Conservation (phyloP, 1,284 basidiomycete species). For the Laetiporus sulphureus region DNA sequence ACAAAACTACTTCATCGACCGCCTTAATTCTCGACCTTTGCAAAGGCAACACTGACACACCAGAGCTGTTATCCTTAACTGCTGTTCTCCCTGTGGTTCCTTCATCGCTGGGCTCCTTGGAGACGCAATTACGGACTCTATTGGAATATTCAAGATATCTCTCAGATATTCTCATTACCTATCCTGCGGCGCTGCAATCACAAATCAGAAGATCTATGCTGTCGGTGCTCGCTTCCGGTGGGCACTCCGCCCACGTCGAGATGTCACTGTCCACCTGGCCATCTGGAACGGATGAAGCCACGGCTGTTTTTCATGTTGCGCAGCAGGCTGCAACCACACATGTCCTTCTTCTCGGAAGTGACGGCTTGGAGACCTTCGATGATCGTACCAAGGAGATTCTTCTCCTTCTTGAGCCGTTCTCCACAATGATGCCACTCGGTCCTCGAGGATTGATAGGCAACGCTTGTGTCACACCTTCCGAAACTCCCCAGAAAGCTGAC, state of each 20-base stretch:
- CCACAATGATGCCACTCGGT: slow-evolving; percentile 34
- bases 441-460: slow-evolving; percentile 32
- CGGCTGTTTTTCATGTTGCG: slow-evolving; percentile 29
- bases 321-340: slow-evolving; percentile 37
- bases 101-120: slow-evolving; percentile 29
- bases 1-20: background rate
- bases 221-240: slow-evolving; percentile 21
- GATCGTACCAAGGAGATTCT: slow-evolving; percentile 28
- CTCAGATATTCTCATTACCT: slow-evolving; percentile 42
- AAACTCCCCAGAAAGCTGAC: slow-evolving; percentile 29
- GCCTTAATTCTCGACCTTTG: background rate
- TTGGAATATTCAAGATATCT: slow-evolving; percentile 28
- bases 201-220: slow-evolving; percentile 32
- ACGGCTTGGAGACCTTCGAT: slow-evolving; percentile 30
- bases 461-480: slow-evolving; percentile 25
- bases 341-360: slow-evolving; percentile 44
- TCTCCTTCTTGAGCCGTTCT: slow-evolving; percentile 27
- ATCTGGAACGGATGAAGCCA: slow-evolving; percentile 20
- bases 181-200: slow-evolving; percentile 32
- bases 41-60: background rate
- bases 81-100: slow-evolving; percentile 43
- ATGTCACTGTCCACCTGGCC: slow-evolving; percentile 36
- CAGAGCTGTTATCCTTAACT: slow-evolving; percentile 24
- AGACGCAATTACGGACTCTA: slow-evolving; percentile 29
- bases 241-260: slow-evolving; percentile 30